Evolutionary conservation across 1,284 basidiomycete species (phyloP).

Genomic region (Papiliotrema nemorosa): DNA sequence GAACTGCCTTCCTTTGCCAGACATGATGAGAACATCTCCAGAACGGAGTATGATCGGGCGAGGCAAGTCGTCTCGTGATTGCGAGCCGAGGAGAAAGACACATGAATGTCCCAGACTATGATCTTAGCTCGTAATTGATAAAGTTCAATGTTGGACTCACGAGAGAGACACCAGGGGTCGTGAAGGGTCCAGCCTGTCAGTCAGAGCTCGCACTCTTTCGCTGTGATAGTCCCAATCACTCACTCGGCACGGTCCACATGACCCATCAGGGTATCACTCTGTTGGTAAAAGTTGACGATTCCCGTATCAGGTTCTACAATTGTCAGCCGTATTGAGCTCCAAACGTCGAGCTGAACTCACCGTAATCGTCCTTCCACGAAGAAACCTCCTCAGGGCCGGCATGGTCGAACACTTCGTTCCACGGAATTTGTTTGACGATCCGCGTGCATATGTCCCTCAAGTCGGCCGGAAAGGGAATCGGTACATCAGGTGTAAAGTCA

Average conservation of each 20-base stretch:
- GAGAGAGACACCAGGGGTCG: conserved; percentile 84
- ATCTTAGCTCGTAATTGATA: not conserved
- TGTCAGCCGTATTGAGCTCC: not conserved
- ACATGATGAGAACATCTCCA: conserved; percentile 89
- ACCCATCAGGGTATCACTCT: conserved; percentile 80
- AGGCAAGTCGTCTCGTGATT: conserved; percentile 70
- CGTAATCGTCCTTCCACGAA: conserved; percentile 69
- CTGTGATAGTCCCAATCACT: conserved; percentile 10
- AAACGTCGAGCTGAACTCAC: conserved; percentile 48
- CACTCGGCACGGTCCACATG: conserved; percentile 86
- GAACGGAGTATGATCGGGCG: conserved; percentile 75
- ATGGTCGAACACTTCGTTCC: conserved; percentile 61
- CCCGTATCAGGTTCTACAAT: conserved; percentile 78
- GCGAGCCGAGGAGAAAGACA: conserved; percentile 81
- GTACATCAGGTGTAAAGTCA: conserved; percentile 63
- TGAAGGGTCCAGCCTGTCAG: conserved; percentile 58
- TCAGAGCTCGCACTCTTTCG: conserved; percentile 2
- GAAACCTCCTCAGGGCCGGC: conserved; percentile 42
- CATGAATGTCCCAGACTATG: conserved; percentile 78
- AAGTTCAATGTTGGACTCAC: conserved; percentile 53
- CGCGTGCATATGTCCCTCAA: conserved; percentile 61
- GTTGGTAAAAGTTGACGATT: conserved; percentile 88
- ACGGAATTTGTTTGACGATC: conserved; percentile 62
- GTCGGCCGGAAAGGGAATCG: conserved; percentile 59
- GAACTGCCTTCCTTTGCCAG: conserved; percentile 71